These are phyloP conservation scores for Bryopsis sp. DNA, from an alignment of 139 green algal genomes.

Conservation along the genomic window DNA sequence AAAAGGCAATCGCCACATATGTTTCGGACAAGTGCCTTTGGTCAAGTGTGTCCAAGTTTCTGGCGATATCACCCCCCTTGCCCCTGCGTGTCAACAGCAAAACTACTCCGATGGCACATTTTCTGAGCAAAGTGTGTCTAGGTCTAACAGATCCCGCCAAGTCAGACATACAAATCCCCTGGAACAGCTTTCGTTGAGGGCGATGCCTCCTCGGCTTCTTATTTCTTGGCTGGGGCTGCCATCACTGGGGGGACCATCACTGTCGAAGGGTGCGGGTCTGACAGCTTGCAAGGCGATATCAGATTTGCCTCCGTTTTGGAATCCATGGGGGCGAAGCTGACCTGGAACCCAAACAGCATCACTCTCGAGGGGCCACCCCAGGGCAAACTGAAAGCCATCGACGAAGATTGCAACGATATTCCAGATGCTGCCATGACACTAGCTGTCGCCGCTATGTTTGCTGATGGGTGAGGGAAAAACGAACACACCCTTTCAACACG, in stretches of 20 bases:
- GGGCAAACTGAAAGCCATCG: slow-evolving; percentile 66
- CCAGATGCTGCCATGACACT: slow-evolving; percentile 98
- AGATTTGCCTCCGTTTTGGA: slow-evolving; percentile 73
- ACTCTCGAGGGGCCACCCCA: slow-evolving; percentile 68
- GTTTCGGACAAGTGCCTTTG: no score
- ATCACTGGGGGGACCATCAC: slow-evolving; percentile 83
- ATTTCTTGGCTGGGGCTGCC: slow-evolving; percentile 93
- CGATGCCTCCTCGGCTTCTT: slow-evolving; percentile 87
- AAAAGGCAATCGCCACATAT: no score
- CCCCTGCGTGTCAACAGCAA: no score
- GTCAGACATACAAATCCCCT: slow-evolving; percentile 79
- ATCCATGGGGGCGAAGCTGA: slow-evolving; percentile 89
- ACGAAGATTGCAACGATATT: slow-evolving; percentile 98
- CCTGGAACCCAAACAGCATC: slow-evolving; percentile 86
- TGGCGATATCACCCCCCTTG: no score
- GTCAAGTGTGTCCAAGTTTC: no score
- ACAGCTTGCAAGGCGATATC: slow-evolving; percentile 66
- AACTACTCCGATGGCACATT: no score
- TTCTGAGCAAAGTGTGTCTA: no score
- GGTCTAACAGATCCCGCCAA: slow-evolving; percentile 43
- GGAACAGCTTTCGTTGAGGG: slow-evolving; percentile 92
- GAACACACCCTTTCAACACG: no score
- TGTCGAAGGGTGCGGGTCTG: slow-evolving; percentile 88
- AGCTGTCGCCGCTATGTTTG: slow-evolving; percentile 91
- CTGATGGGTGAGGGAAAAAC: slow-evolving; percentile 64